Base-by-base conservation (phyloP, 495 filamentous ascomycete genomes). In the Neurospora intermedia region DNA sequence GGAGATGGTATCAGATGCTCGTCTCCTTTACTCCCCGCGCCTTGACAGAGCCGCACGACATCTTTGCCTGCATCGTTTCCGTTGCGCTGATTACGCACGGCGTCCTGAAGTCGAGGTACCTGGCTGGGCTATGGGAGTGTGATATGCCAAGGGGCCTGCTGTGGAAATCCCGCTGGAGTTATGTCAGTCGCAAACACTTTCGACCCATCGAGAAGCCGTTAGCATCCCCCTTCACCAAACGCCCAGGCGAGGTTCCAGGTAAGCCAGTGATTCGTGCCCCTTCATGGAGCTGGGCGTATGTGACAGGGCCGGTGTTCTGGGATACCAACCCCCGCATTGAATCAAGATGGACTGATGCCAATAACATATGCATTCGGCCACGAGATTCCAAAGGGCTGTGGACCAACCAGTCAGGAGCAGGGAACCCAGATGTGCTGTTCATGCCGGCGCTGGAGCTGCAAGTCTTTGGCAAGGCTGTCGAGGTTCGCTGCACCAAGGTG, bases 1-100 rank as follows among this genome's bases (percentile, higher is more conserved):
- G 71, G 1, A 20, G 16, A 8, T 73, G 71, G 71, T 73, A 73
- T 20, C 54, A 23, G 2, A 69, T 73, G 71, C 59, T 73, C 7
- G 8, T n/a, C 0, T 10, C 13, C n/a, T 73, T 73, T 16, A 69
- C 59, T 1, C 39, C 71, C 23, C 71, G 71, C 10, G 71, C 35
- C 2, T 10, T 73, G 59, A 69, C 71, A 13, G 71, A 73, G 41
- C 71, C 71, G 1, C 48, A 73, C 11, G 71, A 73, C 2, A 46
- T 73, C 0, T 73, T 73, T 69, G 59, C 71, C 0, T 69, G 38
- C 23, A 43, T 73, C 1, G 41, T 69, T 0, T 42, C 38, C 7
- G 20, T 73, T 7, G 40, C 71, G 1, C 38, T 4, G 41, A 8
- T 73, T 4, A 42, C 40, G n/a, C 39, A 69, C 5, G 5, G 27